Percentiles rank a stretch among this genome's conserved stretches.
Conservation (phyloP, 192 early-diverging fungal species). For the Mortierella alpina region DNA sequence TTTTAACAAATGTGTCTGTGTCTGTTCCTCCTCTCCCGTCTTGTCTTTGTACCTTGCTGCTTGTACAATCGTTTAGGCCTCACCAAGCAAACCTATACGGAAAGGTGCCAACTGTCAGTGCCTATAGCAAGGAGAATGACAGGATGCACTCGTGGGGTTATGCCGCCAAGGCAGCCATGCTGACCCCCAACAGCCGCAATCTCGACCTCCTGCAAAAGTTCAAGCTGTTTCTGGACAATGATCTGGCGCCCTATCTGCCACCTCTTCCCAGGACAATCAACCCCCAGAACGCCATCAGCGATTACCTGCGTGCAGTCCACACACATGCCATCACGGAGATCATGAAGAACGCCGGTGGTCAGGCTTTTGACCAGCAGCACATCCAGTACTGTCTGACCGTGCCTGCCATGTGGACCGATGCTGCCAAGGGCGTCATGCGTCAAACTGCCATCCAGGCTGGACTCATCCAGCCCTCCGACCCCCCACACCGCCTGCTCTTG, state of each 20-base stretch:
- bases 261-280: constrained; percentile 55
- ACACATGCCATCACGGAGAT: constrained; percentile 55
- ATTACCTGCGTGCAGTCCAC: constrained; percentile 60
- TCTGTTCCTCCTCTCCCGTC: not conserved
- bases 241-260: constrained; percentile 57
- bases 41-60: not conserved
- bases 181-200: constrained; percentile 48
- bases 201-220: constrained; percentile 59
- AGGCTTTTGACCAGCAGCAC: constrained; percentile 50
- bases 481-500: constrained; percentile 58
- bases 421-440: constrained; percentile 65
- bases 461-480: constrained; percentile 56
- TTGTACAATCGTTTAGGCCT: not conserved
- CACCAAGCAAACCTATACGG: constrained; percentile 54
- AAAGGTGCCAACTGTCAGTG: constrained; percentile 61
- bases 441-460: constrained; percentile 63
- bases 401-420: constrained; percentile 66
- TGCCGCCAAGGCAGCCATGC: constrained; percentile 56
- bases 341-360: constrained; percentile 55
- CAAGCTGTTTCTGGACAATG: constrained; percentile 61
- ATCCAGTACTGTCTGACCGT: constrained; percentile 63
- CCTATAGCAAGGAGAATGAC: constrained; percentile 56
- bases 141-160: constrained; percentile 60
- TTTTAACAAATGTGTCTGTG: too few species aligned
- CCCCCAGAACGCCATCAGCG: constrained; percentile 60